Evolutionary conservation across 805 yeast genomes (phyloP), one percentile per base, ranked within the genome.

Genomic region (Cyberlindnera galapagoensis): DNA sequence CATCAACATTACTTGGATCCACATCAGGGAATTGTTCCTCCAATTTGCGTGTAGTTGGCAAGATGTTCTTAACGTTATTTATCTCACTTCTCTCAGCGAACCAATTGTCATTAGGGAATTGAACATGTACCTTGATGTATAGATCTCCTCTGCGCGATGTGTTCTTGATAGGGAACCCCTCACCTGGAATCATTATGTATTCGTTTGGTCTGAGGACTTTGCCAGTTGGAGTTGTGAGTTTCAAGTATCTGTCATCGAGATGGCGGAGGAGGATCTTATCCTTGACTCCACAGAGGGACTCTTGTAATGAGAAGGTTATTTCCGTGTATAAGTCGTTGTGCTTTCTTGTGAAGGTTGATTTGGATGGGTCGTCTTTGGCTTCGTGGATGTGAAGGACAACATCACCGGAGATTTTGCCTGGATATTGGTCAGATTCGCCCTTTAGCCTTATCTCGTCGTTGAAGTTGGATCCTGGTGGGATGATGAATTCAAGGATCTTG

Each of bases 41-140:
- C 13, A 53, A 49, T 31, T 24, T 22, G 20, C 30, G 30, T 29
- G 40, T 31, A 6, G 49, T 56, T 4, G 83, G 87, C 30, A 82
- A 58, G 14, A 79, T 59, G 36, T 74, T 71, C 42, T 61, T 65
- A 32, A 82, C 59, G 39, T 67, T 71, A 16, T 57, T 37, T 4
- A 78, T 33, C 49, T 86, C 95, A 36, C 74, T 66, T 46, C 69
- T 72, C 53, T 86, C 95, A 43, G 73, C 56, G 48, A 79, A 78
- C 96, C 96, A 87, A 48, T 78, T 72, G 55, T 86, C 94, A 21
- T 67, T 66, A 3, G 96, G 97, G 54, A 88, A 87, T 45, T 77
- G 85, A 32, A 88, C 74, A 14, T 72, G 73, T n/a, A 84, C 56
- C 32, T 67, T 71, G 12, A 87, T 63, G 47, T 75, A 86, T 42